A percentile compares a stretch with the other conserved stretches of the same genome.
phyloP scores from a whole-genome alignment of 495 filamentous ascomycete species.

The Daldinia vernicosa region DNA sequence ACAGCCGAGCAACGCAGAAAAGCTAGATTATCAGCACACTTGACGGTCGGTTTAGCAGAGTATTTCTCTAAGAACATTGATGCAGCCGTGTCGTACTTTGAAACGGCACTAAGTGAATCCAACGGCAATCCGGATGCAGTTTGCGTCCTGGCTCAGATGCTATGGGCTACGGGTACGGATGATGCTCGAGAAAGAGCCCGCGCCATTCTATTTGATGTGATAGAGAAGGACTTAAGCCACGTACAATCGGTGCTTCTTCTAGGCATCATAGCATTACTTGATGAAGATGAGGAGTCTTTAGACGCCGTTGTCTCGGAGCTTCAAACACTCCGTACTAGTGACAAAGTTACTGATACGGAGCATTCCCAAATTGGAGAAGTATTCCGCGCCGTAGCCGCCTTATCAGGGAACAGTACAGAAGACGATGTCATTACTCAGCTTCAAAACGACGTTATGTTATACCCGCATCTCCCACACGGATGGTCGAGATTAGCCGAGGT shows the following conservation, averaged over 20 bases:
- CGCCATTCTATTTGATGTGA: constrained; percentile 79
- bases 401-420: constrained; percentile 46
- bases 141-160: constrained; percentile 85
- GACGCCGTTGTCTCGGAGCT: constrained; percentile 86
- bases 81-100: constrained; percentile 79
- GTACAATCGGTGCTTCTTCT: constrained; percentile 79
- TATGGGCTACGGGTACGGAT: constrained; percentile 88
- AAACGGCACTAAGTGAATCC: constrained; percentile 81
- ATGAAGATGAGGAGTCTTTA: constrained; percentile 76
- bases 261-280: constrained; percentile 82
- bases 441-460: constrained; percentile 76
- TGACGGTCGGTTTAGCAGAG: constrained; percentile 84
- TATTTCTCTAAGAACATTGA: constrained; percentile 73
- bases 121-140: constrained; percentile 82
- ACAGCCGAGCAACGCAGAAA: constrained; percentile 63
- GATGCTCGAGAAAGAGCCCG: constrained; percentile 78
- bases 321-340: constrained; percentile 70
- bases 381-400: constrained; percentile 53
- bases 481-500: constrained; percentile 75
- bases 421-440: constrained; percentile 61
- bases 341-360: constrained; percentile 56
- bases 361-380: constrained; percentile 59
- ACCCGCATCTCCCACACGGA: constrained; percentile 75
- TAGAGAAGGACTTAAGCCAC: constrained; percentile 76
- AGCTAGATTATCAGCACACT: constrained; percentile 80